Evolutionary conservation across 2,329 filamentous ascomycete genomes (phyloP).

Genomic region (Fusarium fracticaudum): DNA sequence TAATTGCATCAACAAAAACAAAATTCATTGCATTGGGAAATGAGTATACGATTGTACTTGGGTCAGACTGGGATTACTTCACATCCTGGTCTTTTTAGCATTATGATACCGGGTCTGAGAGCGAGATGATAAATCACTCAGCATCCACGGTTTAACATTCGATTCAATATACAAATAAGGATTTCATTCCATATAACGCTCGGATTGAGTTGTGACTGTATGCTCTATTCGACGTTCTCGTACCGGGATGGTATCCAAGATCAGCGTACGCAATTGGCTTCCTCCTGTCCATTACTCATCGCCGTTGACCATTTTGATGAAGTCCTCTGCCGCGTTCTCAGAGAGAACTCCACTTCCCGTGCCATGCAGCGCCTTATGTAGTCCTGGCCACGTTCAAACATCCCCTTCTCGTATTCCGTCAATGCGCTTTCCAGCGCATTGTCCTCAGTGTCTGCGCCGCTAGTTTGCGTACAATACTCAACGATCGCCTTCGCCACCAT

Average conservation of each 20-base stretch:
- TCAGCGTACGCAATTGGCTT: accelerated
- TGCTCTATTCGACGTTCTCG: accelerated
- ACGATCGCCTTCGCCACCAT: constrained; percentile 51
- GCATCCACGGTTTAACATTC: constrained; percentile 28
- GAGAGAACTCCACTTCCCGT: neutral
- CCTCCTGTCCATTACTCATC: accelerated
- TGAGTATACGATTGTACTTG: constrained; percentile 3
- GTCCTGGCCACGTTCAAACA: neutral
- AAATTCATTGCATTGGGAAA: neutral
- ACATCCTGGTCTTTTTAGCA: neutral
- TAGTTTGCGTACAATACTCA: neutral
- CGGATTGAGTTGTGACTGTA: neutral
- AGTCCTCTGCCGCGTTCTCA: neutral
- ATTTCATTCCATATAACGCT: neutral
- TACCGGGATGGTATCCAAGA: too few relatives aligned
- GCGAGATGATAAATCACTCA: constrained; percentile 34
- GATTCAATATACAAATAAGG: constrained; percentile 16
- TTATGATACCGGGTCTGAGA: constrained; percentile 29
- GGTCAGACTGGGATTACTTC: neutral
- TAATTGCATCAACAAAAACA: neutral
- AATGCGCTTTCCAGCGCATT: neutral
- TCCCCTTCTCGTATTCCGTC: neutral
- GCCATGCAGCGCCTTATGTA: neutral
- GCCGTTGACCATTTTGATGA: neutral
- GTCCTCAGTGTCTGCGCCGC: accelerated